Evolutionary conservation across 148 eudicot species (phyloP), one percentile per base, ranked within the genome.

Genomic region (Diospyros lotus): DNA sequence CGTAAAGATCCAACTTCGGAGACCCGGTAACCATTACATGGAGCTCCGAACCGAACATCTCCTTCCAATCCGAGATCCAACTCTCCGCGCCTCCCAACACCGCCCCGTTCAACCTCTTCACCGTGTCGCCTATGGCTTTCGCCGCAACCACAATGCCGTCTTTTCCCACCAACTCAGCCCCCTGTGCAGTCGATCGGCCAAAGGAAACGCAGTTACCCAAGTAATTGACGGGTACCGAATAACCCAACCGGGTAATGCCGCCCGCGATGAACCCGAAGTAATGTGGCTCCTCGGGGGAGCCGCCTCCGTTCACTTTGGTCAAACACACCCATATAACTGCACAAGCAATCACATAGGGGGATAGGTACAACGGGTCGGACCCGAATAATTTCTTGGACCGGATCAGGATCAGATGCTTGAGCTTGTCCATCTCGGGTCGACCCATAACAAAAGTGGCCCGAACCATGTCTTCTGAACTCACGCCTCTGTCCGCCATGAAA

Each of bases 121-220:
- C 66, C 2, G 80, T 65, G 3, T 75, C 61, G 9, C 80, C 91
- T n/a, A 90, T 75, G n/a, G 76, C 77, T 50, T 77, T 79, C 3
- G 84, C 88, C n/a, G 91, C 94, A 7, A 50, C 64, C 4, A 74
- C 45, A 12, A 90, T 46, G 44, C 94, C 94, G 46, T 80, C 81
- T 44, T 81, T 76, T n/a, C 78, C 81, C 1, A 75, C 41, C 5
- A 90, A 52, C 28, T 81, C 78, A 18, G 54, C 73, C 9, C 67
- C 75, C 9, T 17, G 69, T 0, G 75, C 80, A 40, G 53, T 74
- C 0, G 78, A 78, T 51, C 81, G 75, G 12, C 78, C 78, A 73
- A 73, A 79, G 76, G 73, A 81, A 0, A 83, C 82, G n/a, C 86
- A 86, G 54, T 82, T 86, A 5, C 88, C 86, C 11, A 86, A 81